Percentiles rank a stretch among this genome's conserved stretches.
These are phyloP conservation scores for Cutaneotrichosporon arboriforme DNA, from an alignment of 1,284 basidiomycete species.

Conservation along the genomic window DNA sequence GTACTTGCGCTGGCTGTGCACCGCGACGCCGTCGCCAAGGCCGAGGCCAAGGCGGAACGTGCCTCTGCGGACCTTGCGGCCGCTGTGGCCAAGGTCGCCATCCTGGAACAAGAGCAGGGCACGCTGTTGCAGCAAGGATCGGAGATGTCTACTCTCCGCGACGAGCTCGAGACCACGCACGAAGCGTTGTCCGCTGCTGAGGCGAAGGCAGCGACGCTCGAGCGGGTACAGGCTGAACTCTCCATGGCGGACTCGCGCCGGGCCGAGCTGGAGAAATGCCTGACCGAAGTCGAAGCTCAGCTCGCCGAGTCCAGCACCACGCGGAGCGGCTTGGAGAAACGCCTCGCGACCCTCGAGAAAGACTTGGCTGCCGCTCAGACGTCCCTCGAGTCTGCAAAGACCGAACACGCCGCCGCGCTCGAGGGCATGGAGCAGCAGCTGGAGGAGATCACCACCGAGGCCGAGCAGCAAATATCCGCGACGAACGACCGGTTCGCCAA, in stretches of 20 bases:
- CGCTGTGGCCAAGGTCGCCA: constrained; percentile 1
- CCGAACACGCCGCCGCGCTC: neutral
- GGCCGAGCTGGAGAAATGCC: neutral
- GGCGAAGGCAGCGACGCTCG: neutral
- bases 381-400: neutral
- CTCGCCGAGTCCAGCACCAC: neutral
- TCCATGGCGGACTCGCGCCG: neutral
- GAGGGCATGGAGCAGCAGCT: constrained; percentile 1
- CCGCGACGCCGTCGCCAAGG: neutral
- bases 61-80: neutral
- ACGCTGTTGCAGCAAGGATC: constrained; percentile 1
- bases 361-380: neutral
- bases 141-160: neutral
- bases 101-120: constrained; percentile 6
- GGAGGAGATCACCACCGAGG: neutral
- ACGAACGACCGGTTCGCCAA: neutral
- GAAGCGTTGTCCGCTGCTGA: neutral
- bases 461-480: neutral
- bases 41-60: neutral
- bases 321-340: neutral
- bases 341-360: neutral
- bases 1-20: constrained; percentile 12
- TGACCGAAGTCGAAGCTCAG: constrained; percentile 89
- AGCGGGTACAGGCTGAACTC: neutral
- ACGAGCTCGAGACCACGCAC: constrained; percentile 5